Base-by-base conservation (phyloP, 805 yeast species). In the Wickerhamomyces ciferrii region DNA sequence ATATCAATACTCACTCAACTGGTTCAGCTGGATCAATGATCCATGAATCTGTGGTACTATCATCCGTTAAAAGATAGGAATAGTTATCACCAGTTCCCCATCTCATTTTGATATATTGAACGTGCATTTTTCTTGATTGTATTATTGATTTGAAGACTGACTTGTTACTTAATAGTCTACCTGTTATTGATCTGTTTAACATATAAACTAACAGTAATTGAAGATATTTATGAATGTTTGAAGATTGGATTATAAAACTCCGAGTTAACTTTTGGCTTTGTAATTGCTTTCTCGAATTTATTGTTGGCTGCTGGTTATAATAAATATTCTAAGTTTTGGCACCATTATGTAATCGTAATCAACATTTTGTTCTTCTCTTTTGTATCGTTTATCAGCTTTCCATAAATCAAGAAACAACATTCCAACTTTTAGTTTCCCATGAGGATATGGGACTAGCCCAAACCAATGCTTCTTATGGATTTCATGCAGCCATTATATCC, bases 21-120 rank as follows among this genome's bases (percentile, higher is more conserved):
- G 96, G 92, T 54, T 84, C 85, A 1, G 98, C 98, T 2, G 98
- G 96, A 58, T 94, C 99, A 52, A 94, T 84, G 31, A 94, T 56
- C 84, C 96, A 87, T 5, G 96, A 79, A 48, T 81, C 74, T n/a
- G 45, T 75, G 7, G 89, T 74, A 17, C 72, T 69, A 21, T 77
- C 78, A 65, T 91, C 97, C 8, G 68, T 74, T 29, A 94, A 62
- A 10, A 91, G 63, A 62, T 94, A 94, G 55, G 91, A 76, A 67
- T 91, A 94, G 70, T 94, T 94, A 61, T 92, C 94, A 45, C 97
- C 96, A 23, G 80, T 62, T 45, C 92, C 88, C 97, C 98, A 92
- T 66, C 97, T 79, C 96, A 91, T 91, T 45, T 92, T 91, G 54
- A 94, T 79, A 27, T 84, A 68, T 55, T 79, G 75, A 47, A 94